These are phyloP conservation scores for Acorus calamus DNA, from an alignment of 106 monocot species.

Conservation along the genomic window DNA sequence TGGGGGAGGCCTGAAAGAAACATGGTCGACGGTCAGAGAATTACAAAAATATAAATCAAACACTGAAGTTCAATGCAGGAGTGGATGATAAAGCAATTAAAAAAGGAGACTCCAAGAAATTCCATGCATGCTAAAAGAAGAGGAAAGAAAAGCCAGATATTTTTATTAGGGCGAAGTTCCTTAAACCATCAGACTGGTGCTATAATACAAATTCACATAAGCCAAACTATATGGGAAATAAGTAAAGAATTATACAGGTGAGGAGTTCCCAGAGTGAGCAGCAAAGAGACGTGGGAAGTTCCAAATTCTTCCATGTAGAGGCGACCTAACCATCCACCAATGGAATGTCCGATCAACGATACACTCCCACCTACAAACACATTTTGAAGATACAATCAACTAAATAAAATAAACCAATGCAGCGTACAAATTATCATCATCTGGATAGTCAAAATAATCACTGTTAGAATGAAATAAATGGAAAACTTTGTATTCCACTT, in stretches of 20 bases:
- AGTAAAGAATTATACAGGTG: constrained; percentile 63
- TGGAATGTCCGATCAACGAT: constrained; percentile 88
- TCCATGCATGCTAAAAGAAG: neutral
- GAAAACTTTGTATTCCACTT: no score
- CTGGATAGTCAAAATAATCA: no score
- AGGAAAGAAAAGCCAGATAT: neutral
- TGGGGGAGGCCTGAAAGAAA: constrained; percentile 61
- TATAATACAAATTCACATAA: neutral
- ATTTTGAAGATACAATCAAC: neutral
- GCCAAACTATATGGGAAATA: neutral
- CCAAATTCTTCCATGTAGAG: constrained; percentile 74
- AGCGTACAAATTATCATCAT: no score
- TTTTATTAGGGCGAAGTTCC: no score
- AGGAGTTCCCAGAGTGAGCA: constrained; percentile 80
- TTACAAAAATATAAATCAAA: no score
- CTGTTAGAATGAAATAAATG: no score
- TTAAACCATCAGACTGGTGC: neutral
- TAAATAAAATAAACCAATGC: no score
- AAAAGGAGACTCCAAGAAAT: neutral
- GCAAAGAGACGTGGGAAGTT: constrained; percentile 32
- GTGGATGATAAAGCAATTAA: neutral
- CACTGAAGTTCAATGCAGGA: no score
- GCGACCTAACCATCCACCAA: constrained; percentile 88
- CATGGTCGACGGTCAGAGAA: no score
- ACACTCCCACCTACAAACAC: constrained; percentile 23